Evolutionary conservation across 2,329 filamentous ascomycete genomes (phyloP), one percentile per base, ranked within the genome.

Genomic region (Drechslerella stenobrocha): DNA sequence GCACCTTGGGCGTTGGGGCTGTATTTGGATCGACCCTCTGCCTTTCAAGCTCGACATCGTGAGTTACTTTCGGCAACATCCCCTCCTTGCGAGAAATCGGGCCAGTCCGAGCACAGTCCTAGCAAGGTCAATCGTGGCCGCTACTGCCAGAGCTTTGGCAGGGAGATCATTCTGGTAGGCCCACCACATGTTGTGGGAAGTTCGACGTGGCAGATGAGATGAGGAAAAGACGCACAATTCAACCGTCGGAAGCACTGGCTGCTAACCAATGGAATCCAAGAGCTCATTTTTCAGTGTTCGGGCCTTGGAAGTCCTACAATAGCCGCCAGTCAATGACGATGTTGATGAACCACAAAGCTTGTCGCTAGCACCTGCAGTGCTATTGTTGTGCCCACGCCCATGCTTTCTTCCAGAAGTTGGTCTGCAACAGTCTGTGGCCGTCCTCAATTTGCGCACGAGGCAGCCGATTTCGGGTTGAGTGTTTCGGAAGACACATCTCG

Each of bases 111-210:
- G 5, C 48, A 63, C 35, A 56, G 61, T 66, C 61, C 42, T 34
- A 23, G 42, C 53, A 59, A 50, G 61, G 61, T 66, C 61, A 66
- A 66, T 65, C 60, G 42, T 46, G 48, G 45, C 47, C n/a, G 24
- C 30, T 8, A 58, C 58, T 65, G 52, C 28, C 20, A 52, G 13
- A 35, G 18, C 3, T 34, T 44, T 45, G 18, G 42, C 40, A 15
- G 18, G 61, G 59, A 66, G 53, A 66, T 66, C 61, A 51, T 59
- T 53, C 40, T 35, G 50, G 34, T 13, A 30, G 53, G 47, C 47
- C 53, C 61, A 58, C 60, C 52, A 59, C 61, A 46, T 66, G 61
- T 53, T 42, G n/a, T n/a, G 15, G 26, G 52, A 50, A 53, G 1
- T n/a, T 47, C 42, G 28, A 66, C 61, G 61, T 66, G 61, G 61